phyloP scores from a whole-genome alignment of 306 rosid species.

The Pyrus betulifolia region DNA sequence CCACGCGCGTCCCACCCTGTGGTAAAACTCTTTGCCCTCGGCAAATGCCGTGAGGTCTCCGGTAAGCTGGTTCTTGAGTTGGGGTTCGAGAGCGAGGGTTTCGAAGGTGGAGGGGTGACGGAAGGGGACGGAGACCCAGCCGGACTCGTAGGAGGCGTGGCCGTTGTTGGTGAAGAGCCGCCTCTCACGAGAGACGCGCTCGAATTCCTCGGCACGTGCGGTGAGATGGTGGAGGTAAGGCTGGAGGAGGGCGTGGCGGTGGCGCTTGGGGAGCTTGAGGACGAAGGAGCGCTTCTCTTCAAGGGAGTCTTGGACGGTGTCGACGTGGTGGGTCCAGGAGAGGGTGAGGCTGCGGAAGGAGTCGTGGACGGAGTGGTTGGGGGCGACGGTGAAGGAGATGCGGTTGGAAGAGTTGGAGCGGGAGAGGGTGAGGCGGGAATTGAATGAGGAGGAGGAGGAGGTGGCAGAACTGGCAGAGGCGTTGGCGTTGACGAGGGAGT shows the following conservation, averaged over 20 bases:
- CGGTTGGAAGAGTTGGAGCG: constrained; percentile 73
- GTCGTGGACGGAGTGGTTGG: constrained; percentile 74
- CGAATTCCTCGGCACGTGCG: constrained; percentile 61
- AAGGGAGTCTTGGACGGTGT: constrained; percentile 65
- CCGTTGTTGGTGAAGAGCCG: constrained; percentile 74
- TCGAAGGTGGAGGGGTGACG: constrained; percentile 82
- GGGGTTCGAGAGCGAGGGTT: constrained; percentile 61
- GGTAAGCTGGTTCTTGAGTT: constrained; percentile 54
- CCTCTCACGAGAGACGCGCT: constrained; percentile 67
- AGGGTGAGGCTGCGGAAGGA: constrained; percentile 40
- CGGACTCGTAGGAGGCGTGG: constrained; percentile 61
- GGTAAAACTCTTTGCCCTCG: constrained; percentile 59
- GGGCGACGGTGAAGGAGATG: constrained; percentile 66
- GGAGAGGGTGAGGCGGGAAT: constrained; percentile 52
- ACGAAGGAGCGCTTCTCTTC: constrained; percentile 79
- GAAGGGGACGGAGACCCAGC: constrained; percentile 88
- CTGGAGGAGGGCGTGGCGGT: constrained; percentile 51
- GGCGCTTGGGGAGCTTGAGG: constrained; percentile 72
- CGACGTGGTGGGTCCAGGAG: constrained; percentile 82
- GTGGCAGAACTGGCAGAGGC: constrained; percentile 38
- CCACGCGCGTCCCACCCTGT: constrained; percentile 85
- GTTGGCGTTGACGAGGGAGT: constrained; percentile 31
- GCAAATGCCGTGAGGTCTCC: constrained; percentile 59
- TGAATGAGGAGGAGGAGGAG: constrained; percentile 8
- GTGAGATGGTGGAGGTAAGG: constrained; percentile 57